Conservation (phyloP, 768 basidiomycete genomes). For the Nevesoporus exiguus region DNA sequence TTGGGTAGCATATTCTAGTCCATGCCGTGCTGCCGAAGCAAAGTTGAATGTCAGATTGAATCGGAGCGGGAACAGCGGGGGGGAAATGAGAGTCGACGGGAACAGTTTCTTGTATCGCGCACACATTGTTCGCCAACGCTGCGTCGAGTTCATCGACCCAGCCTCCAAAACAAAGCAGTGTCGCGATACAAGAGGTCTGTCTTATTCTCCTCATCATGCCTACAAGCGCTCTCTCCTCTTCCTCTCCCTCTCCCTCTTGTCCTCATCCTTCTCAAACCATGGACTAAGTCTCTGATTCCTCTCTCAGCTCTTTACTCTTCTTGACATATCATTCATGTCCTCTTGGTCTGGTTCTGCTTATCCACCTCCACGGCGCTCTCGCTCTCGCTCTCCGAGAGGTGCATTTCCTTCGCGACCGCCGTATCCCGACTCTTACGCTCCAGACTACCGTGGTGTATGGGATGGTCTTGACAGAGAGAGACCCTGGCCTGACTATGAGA, state of each 20-base stretch:
- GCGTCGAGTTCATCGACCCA: constrained; percentile 31
- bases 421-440: constrained; percentile 56
- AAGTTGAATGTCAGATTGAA: constrained; percentile 16
- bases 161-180: constrained; percentile 38
- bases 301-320: constrained; percentile 39
- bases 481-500: constrained; percentile 60
- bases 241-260: constrained; percentile 55
- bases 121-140: constrained; percentile 45
- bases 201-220: constrained; percentile 73
- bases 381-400: constrained; percentile 70
- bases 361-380: constrained; percentile 75
- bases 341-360: constrained; percentile 69
- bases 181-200: constrained; percentile 83
- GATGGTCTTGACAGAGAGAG: constrained; percentile 72
- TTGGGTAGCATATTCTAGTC: constrained; percentile 53
- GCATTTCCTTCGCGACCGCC: constrained; percentile 52
- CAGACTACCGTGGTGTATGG: constrained; percentile 62
- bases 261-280: constrained; percentile 39
- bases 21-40: constrained; percentile 12
- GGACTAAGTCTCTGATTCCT: constrained; percentile 45
- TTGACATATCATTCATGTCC: constrained; percentile 47
- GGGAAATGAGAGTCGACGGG: constrained; percentile 16
- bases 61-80: constrained; percentile 20
- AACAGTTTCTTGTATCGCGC: constrained; percentile 53
- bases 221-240: constrained; percentile 61